Percentiles rank a stretch among this genome's conserved stretches.
Evolutionary conservation across 345 rosid genomes (phyloP).

Genomic region (Excoecaria agallocha): DNA sequence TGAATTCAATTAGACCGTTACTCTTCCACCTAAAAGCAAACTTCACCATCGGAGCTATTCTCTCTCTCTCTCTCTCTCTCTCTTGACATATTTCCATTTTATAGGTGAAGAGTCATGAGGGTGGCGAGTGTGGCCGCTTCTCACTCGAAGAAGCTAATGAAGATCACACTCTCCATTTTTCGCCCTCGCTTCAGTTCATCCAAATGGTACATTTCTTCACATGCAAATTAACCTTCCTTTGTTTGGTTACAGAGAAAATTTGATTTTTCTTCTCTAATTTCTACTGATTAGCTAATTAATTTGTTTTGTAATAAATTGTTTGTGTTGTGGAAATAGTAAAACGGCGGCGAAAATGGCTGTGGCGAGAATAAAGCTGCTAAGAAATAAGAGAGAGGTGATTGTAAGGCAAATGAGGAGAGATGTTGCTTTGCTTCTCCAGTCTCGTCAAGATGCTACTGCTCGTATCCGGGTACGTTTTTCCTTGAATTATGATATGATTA

Average conservation of each 20-base stretch:
- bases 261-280: not conserved
- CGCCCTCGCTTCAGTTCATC: slow-evolving; percentile 70
- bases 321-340: slow-evolving; percentile 42
- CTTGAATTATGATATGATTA: not conserved
- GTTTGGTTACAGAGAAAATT: slow-evolving; percentile 9
- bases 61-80: too few species aligned
- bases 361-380: slow-evolving; percentile 85
- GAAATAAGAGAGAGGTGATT: slow-evolving; percentile 82
- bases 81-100: not conserved
- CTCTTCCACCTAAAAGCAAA: slow-evolving; percentile 13
- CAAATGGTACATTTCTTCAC: slow-evolving; percentile 53
- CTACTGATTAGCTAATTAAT: not conserved
- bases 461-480: slow-evolving; percentile 62
- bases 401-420: slow-evolving; percentile 93
- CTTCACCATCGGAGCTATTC: not conserved
- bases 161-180: slow-evolving; percentile 60
- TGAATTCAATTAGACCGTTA: slow-evolving; percentile 41
- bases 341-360: slow-evolving; percentile 97
- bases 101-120: slow-evolving; percentile 36
- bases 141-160: slow-evolving; percentile 61
- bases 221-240: not conserved
- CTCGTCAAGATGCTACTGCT: slow-evolving; percentile 94
- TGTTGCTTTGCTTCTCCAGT: slow-evolving; percentile 82
- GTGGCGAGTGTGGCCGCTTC: slow-evolving; percentile 46
- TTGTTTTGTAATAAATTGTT: not conserved